Evolutionary conservation across 345 rosid species (phyloP).

Genomic region (Dovyalis caffra): DNA sequence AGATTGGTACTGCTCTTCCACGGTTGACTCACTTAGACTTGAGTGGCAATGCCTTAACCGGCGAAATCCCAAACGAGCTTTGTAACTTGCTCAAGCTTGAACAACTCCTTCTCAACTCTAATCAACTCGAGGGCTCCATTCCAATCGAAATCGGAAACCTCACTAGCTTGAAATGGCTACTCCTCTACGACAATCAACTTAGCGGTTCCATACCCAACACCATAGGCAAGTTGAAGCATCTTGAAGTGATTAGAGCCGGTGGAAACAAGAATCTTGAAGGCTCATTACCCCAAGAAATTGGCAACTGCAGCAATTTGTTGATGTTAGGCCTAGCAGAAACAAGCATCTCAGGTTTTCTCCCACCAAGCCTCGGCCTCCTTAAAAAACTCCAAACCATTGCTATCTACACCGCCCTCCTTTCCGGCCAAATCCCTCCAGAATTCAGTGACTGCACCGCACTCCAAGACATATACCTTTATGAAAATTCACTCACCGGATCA

Average conservation of each 20-base stretch:
- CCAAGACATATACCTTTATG: slow-evolving; percentile 66
- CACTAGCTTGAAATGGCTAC: slow-evolving; percentile 43
- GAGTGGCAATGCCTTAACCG: slow-evolving; percentile 65
- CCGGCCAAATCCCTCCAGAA: slow-evolving; percentile 79
- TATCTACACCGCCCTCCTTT: slow-evolving; percentile 63
- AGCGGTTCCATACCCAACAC: slow-evolving; percentile 58
- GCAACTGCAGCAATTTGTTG: slow-evolving; percentile 58
- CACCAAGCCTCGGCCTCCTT: slow-evolving; percentile 61
- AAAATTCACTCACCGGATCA: slow-evolving; percentile 72
- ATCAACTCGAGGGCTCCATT: slow-evolving; percentile 61
- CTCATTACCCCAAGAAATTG: slow-evolving; percentile 62
- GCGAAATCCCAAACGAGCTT: slow-evolving; percentile 64
- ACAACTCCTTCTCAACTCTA: slow-evolving; percentile 59
- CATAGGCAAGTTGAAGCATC: slow-evolving; percentile 54
- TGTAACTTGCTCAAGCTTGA: slow-evolving; percentile 51
- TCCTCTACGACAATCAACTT: slow-evolving; percentile 66
- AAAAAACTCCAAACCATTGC: slow-evolving; percentile 72
- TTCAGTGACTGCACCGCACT: slow-evolving; percentile 73
- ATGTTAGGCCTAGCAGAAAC: slow-evolving; percentile 84
- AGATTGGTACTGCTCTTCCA: slow-evolving; percentile 39
- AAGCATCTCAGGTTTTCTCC: slow-evolving; percentile 75
- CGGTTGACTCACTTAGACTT: slow-evolving; percentile 47
- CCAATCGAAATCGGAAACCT: slow-evolving; percentile 63
- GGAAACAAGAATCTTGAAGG: slow-evolving; percentile 85
- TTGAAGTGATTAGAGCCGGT: slow-evolving; percentile 69